A percentile compares a stretch with the other conserved stretches of the same genome.
These are phyloP conservation scores for Melanomma pulvis-pyrius DNA, from an alignment of 495 filamentous ascomycete species.

Conservation along the genomic window DNA sequence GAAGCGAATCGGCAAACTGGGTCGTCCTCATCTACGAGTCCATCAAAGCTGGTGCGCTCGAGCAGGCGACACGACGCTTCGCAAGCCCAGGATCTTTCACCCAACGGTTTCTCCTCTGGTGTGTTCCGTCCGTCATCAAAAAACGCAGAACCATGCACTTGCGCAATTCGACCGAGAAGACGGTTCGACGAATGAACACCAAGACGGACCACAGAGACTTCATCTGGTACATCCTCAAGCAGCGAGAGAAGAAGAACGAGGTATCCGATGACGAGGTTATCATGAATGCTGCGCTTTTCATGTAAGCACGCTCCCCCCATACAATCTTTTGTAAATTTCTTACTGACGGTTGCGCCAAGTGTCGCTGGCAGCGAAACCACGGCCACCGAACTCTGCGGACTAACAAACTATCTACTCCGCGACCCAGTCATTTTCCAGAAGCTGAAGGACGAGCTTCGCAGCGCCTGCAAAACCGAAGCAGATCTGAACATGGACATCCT, in stretches of 20 bases:
- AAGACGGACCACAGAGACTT: conserved; percentile 41
- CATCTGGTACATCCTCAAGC: conserved; percentile 44
- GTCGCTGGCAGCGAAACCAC: conserved; percentile 47
- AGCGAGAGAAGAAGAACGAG: conserved; percentile 41
- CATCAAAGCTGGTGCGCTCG: conserved; percentile 40
- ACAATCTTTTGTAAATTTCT: neutral
- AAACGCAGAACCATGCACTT: conserved; percentile 36
- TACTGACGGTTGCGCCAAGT: conserved; percentile 11
- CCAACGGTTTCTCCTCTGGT: conserved; percentile 35
- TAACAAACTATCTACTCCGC: conserved; percentile 35
- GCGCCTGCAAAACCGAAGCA: conserved; percentile 26
- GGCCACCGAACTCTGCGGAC: conserved; percentile 39
- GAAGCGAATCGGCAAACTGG: conserved; percentile 38
- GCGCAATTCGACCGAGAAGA: conserved; percentile 39
- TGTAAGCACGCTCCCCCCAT: conserved; percentile 13
- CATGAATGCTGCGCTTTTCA: conserved; percentile 41
- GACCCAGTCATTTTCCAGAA: conserved; percentile 27
- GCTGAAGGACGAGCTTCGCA: conserved; percentile 37
- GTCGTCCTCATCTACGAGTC: conserved; percentile 41
- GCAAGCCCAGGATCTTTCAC: conserved; percentile 34
- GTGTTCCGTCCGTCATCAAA: conserved; percentile 34
- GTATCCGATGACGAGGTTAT: conserved; percentile 42
- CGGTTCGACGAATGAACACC: conserved; percentile 34
- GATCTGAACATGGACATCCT: conserved; percentile 44
- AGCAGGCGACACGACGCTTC: conserved; percentile 40